Evolutionary conservation across 1,284 basidiomycete species (phyloP).

Genomic region (Singerocomus inundabilis): DNA sequence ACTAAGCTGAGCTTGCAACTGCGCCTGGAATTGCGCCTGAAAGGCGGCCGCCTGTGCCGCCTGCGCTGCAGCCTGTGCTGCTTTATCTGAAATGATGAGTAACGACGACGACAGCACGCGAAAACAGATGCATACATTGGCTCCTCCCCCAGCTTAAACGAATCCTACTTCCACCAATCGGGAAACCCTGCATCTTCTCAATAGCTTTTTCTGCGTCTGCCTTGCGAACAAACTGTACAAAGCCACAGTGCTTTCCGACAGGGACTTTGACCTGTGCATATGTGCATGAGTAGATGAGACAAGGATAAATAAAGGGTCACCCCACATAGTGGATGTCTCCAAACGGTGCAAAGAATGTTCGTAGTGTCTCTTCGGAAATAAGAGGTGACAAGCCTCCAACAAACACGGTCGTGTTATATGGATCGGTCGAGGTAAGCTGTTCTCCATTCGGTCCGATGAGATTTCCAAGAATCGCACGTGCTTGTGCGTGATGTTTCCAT

Average conservation of each 20-base stretch:
- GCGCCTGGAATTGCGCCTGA: constrained; percentile 49
- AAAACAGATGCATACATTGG: constrained; percentile 61
- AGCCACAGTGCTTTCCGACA: constrained; percentile 92
- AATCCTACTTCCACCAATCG: constrained; percentile 87
- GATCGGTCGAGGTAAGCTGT: constrained; percentile 80
- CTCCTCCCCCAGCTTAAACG: constrained; percentile 91
- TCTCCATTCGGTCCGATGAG: constrained; percentile 81
- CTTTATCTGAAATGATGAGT: constrained; percentile 58
- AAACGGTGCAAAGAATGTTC: constrained; percentile 87
- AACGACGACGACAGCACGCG: constrained; percentile 2
- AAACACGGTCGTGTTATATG: constrained; percentile 91
- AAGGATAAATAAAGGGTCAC: constrained; percentile 12
- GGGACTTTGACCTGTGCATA: constrained; percentile 83
- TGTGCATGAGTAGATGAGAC: constrained; percentile 12
- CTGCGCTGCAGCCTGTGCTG: constrained; percentile 82
- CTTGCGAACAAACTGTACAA: constrained; percentile 92
- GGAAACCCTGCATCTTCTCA: constrained; percentile 95
- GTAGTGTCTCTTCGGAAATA: constrained; percentile 84
- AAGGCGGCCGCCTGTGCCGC: constrained; percentile 72
- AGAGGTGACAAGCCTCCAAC: constrained; percentile 85
- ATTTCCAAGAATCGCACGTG: constrained; percentile 74
- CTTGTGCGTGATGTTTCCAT: constrained; percentile 80
- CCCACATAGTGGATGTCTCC: constrained; percentile 89
- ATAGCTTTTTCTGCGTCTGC: constrained; percentile 91
- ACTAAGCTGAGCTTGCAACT: constrained; percentile 40